These are phyloP conservation scores for Suhomyces kunorum DNA, from an alignment of 1,139 yeast species.

Conservation along the genomic window DNA sequence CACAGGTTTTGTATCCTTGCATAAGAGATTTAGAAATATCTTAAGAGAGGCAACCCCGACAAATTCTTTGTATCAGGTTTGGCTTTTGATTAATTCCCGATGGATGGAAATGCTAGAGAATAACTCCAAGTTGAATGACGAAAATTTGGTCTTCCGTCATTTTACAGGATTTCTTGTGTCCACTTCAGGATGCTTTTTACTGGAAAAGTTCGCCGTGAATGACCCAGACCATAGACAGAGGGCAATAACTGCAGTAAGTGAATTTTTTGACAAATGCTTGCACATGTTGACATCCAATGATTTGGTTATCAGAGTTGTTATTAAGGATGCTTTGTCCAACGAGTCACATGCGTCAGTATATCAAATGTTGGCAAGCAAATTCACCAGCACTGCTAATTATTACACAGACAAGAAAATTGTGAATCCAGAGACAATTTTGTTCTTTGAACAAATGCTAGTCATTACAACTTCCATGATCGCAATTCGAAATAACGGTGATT, in stretches of 20 bases:
- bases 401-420: constrained; percentile 30
- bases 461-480: constrained; percentile 42
- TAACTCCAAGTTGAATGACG: constrained; percentile 29
- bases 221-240: constrained; percentile 29
- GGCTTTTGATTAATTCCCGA: constrained; percentile 59
- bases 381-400: constrained; percentile 27
- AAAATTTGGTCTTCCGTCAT: constrained; percentile 53
- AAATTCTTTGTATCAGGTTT: constrained; percentile 57
- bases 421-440: constrained; percentile 36
- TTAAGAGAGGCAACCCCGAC: constrained; percentile 62
- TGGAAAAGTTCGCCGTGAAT: constrained; percentile 29
- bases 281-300: constrained; percentile 51
- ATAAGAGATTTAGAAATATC: constrained; percentile 62
- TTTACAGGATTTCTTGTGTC: constrained; percentile 64
- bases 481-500: constrained; percentile 41
- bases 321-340: constrained; percentile 45
- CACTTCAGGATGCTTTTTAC: constrained; percentile 55
- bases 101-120: constrained; percentile 46
- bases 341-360: constrained; percentile 51
- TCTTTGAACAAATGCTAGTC: constrained; percentile 42
- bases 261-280: constrained; percentile 53
- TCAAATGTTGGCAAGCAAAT: constrained; percentile 36
- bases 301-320: constrained; percentile 48
- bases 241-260: constrained; percentile 35
- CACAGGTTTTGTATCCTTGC: constrained; percentile 76